A percentile compares a stretch with the other conserved stretches of the same genome.
phyloP scores from a whole-genome alignment of 129 eudicot species.

The Artemisia tridentata region DNA sequence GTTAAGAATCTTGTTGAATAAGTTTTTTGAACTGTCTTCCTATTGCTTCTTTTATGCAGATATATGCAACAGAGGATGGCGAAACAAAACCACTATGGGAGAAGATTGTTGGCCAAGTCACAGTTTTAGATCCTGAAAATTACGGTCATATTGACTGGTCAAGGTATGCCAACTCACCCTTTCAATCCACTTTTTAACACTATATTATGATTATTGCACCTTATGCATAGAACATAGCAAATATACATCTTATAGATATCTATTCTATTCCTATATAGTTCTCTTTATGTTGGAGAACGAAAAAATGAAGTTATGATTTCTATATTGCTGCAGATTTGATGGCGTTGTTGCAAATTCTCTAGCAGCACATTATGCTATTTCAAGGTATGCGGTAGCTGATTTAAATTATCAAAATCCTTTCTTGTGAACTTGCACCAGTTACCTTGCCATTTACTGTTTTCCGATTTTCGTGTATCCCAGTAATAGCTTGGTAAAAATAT shows the following conservation, averaged over 20 bases:
- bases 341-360: conserved; percentile 76
- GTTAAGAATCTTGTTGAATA: conserved; percentile 12
- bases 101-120: conserved; percentile 58
- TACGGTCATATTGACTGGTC: conserved; percentile 87
- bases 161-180: conserved; percentile 53
- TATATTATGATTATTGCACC: conserved; percentile 17
- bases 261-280: neutral
- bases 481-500: no score
- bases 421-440: no score
- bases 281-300: conserved; percentile 11
- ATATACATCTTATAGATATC: conserved; percentile 6
- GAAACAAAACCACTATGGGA: conserved; percentile 59
- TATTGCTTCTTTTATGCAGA: conserved; percentile 40
- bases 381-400: conserved; percentile 52
- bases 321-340: conserved; percentile 69
- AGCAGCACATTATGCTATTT: conserved; percentile 78
- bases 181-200: conserved; percentile 27
- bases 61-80: conserved; percentile 69
- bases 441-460: no score
- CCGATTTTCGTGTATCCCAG: no score
- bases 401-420: neutral
- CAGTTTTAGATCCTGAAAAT: conserved; percentile 61
- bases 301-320: conserved; percentile 9
- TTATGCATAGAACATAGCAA: conserved; percentile 10
- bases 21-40: conserved; percentile 8